Percentiles rank a stretch among this genome's conserved stretches.
Evolutionary conservation across 2,329 filamentous ascomycete genomes (phyloP).

Genomic region (Helminthosporium solani): DNA sequence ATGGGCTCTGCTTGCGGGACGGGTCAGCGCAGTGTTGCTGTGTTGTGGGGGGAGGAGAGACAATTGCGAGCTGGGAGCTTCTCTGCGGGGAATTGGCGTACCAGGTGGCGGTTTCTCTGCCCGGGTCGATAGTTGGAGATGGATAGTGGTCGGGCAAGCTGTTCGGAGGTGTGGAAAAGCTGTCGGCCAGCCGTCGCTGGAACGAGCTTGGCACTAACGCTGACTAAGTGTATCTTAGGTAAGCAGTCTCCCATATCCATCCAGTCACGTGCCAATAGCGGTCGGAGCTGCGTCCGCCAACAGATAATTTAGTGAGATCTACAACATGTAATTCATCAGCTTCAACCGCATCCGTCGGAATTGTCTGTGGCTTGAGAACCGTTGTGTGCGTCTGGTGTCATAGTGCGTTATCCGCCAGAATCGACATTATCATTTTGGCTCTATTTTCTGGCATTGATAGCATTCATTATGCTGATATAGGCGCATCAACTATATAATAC

Average conservation of each 20-base stretch:
- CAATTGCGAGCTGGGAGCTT: slow-evolving; percentile 30
- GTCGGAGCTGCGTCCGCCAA: too few relatives aligned
- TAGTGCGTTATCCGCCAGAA: neutral
- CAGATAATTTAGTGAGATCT: neutral
- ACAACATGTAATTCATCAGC: too few relatives aligned
- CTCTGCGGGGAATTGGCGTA: slow-evolving; percentile 29
- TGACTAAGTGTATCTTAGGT: neutral
- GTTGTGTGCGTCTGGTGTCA: neutral
- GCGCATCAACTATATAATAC: slow-evolving; percentile 20
- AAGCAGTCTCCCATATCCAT: neutral
- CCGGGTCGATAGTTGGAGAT: slow-evolving; percentile 39
- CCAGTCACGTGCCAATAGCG: too few relatives aligned
- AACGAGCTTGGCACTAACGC: neutral
- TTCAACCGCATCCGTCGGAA: too few relatives aligned
- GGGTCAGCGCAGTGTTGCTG: slow-evolving; percentile 32
- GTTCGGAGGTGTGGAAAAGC: slow-evolving; percentile 32
- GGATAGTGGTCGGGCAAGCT: slow-evolving; percentile 29
- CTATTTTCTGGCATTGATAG: slow-evolving; percentile 12
- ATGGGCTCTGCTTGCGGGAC: slow-evolving; percentile 33
- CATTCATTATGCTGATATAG: slow-evolving; percentile 22
- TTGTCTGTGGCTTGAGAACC: neutral
- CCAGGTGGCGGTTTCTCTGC: slow-evolving; percentile 27
- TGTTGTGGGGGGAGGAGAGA: too few relatives aligned
- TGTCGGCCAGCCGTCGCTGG: slow-evolving; percentile 11
- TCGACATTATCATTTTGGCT: slow-evolving; percentile 6